Percentiles rank a stretch among this genome's conserved stretches.
phyloP scores from a whole-genome alignment of 2,329 filamentous ascomycete species.

The Ophiostoma tasmaniense region DNA sequence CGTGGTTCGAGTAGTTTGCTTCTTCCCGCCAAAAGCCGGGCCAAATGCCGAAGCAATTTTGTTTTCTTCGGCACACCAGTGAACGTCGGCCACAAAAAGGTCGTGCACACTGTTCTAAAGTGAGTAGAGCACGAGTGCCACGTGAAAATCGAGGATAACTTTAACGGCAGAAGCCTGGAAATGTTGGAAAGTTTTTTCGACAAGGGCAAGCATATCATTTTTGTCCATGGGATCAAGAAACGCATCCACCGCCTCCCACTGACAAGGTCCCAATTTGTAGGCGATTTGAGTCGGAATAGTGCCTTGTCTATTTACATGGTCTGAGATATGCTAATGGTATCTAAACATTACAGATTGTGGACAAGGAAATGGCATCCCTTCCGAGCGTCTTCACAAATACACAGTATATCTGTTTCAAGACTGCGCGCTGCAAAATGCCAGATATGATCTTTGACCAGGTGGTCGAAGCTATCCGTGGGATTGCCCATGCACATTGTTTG shows the following conservation, averaged over 20 bases:
- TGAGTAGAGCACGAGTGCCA: background rate
- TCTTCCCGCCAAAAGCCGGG: too few relatives aligned
- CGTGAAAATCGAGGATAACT: background rate
- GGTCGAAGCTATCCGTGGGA: background rate
- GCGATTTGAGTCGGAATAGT: background rate
- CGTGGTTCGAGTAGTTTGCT: background rate
- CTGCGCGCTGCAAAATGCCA: background rate
- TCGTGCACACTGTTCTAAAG: background rate
- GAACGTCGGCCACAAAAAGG: background rate
- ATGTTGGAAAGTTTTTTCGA: background rate
- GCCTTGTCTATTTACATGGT: too few relatives aligned
- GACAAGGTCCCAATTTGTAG: background rate
- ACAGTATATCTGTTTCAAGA: background rate
- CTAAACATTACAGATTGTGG: background rate
- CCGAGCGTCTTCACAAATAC: background rate
- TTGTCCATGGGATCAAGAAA: background rate
- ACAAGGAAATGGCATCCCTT: background rate
- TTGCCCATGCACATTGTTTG: background rate
- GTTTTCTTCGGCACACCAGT: background rate
- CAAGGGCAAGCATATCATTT: background rate
- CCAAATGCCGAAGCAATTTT: background rate
- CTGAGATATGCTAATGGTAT: background rate
- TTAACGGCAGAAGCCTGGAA: background rate
- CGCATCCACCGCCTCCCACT: background rate
- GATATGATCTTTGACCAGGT: background rate